A percentile compares a stretch with the other conserved stretches of the same genome.
phyloP scores from a whole-genome alignment of 2,329 filamentous ascomycete genomes.

The Neocucurbitaria cava region DNA sequence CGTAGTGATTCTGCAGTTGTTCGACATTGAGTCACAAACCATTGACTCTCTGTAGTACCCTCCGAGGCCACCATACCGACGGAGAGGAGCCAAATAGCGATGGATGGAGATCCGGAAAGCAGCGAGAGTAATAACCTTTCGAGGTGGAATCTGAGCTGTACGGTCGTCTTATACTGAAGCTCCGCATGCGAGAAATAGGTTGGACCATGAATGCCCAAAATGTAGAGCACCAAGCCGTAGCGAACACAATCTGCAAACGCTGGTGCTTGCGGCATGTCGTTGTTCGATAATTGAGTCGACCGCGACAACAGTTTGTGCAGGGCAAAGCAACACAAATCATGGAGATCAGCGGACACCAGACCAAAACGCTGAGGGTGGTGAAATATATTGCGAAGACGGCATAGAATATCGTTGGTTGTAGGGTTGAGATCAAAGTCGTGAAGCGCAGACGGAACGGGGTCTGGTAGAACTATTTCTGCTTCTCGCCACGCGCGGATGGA shows the following conservation, averaged over 20 bases:
- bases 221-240: constrained; percentile 57
- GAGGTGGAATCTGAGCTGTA: constrained; percentile 18
- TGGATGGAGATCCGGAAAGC: constrained; percentile 3
- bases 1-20: background rate
- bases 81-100: constrained; percentile 23
- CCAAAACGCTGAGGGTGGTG: constrained; percentile 34
- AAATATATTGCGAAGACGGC: constrained; percentile 56
- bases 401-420: constrained; percentile 48
- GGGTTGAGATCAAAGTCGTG: constrained; percentile 42
- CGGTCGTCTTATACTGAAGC: constrained; percentile 20
- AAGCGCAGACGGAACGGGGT: constrained; percentile 14
- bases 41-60: constrained; percentile 12
- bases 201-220: constrained; percentile 62
- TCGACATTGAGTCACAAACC: constrained; percentile 15
- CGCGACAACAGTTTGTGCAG: constrained; percentile 58
- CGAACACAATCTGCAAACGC: constrained; percentile 47
- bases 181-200: constrained; percentile 62
- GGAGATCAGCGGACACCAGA: constrained; percentile 55
- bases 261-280: constrained; percentile 18
- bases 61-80: constrained; percentile 22
- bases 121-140: constrained; percentile 5
- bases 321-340: constrained; percentile 64
- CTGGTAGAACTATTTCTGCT: constrained; percentile 14
- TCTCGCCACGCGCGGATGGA: constrained; percentile 59
- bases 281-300: constrained; percentile 10